These are phyloP conservation scores for Pharus latifolius DNA, from an alignment of 176 grass and related monocot species.

Conservation along the genomic window DNA sequence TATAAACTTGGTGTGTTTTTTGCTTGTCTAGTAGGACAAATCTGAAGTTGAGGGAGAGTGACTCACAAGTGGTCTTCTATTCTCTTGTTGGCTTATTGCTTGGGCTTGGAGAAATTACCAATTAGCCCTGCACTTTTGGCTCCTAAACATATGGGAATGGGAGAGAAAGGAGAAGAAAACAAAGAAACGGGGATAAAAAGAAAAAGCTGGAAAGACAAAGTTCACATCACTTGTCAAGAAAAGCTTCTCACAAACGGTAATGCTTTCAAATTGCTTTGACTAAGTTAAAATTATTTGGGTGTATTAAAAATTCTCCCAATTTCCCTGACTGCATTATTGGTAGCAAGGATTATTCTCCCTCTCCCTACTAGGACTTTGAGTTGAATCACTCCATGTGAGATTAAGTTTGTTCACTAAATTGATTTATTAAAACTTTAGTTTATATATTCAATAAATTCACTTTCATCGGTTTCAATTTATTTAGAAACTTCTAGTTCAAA, in stretches of 20 bases:
- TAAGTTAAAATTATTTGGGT: not conserved
- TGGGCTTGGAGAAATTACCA: slow-evolving; percentile 3
- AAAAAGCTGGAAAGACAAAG: slow-evolving; percentile 35
- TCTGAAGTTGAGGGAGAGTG: slow-evolving; percentile 13
- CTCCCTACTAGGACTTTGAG: too few species aligned
- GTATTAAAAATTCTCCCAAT: not conserved
- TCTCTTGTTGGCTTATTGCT: slow-evolving; percentile 16
- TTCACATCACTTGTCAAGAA: slow-evolving; percentile 53
- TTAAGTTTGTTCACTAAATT: too few species aligned
- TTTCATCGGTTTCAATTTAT: too few species aligned
- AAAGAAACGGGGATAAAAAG: slow-evolving; percentile 50
- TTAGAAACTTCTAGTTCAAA: too few species aligned
- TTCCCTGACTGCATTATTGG: too few species aligned
- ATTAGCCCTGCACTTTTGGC: slow-evolving; percentile 18
- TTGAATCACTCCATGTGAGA: too few species aligned
- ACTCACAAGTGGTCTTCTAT: slow-evolving; percentile 19
- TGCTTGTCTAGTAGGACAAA: slow-evolving; percentile 57
- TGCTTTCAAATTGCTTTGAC: slow-evolving; percentile 52
- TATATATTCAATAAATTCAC: too few species aligned
- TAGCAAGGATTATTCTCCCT: too few species aligned
- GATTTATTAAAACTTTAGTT: too few species aligned
- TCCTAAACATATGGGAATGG: slow-evolving; percentile 26
- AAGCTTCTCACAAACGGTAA: slow-evolving; percentile 58
- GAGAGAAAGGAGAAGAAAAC: slow-evolving; percentile 18
- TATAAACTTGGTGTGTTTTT: slow-evolving; percentile 1